Base-by-base conservation (phyloP, 2,329 filamentous ascomycete genomes). In the Exophiala dermatitidis region DNA sequence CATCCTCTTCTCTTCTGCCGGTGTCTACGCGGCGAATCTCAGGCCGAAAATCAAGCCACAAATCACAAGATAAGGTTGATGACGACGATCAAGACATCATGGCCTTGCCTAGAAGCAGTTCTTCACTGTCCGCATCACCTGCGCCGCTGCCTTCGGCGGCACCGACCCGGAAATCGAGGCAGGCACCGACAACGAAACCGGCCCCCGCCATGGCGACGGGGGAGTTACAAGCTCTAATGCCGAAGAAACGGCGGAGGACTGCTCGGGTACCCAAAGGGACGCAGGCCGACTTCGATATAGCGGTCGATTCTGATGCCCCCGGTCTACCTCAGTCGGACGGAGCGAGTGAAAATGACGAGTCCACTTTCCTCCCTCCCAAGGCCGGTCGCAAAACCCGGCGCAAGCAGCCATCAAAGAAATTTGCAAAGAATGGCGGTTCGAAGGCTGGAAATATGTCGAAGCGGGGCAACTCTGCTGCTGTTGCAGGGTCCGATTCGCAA, bases 41-140 rank as follows among this genome's bases (percentile, higher is more conserved):
- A 10, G 52, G 52, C 10, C 46, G 50, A 45, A 57, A 53, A 45
- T 57, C 56, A 10, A 50, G 52, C 10, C 46, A 48, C 41, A 57
- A 53, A 45, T 52, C 48, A 0, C 45, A 46, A 36, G 52, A 53
- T 30, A 37, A 12, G 9, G 36, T 45, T 29, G 28, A 30, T 7
- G 45, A 51, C 19, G 46, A 58, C 31, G 54, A 19, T 19, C 19
- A 60, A 12, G 55, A 58, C 46, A 52, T 62, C 28, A 59, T 63
- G 60, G 61, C 61, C 4, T 57, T 54, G 29, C 54, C 56, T 8
- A 43, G 52, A 34, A 58, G 55, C 50, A 56, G 55, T 42, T 55
- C 54, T 29, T 53, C 54, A 4, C 48, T 46, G 12, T 34, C 53
- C 5, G 45, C 50, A 9, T 57, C 59, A 12, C 59, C 59, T 7